phyloP scores from a whole-genome alignment of 306 rosid genomes.

The apple (Malus domestica) region DNA sequence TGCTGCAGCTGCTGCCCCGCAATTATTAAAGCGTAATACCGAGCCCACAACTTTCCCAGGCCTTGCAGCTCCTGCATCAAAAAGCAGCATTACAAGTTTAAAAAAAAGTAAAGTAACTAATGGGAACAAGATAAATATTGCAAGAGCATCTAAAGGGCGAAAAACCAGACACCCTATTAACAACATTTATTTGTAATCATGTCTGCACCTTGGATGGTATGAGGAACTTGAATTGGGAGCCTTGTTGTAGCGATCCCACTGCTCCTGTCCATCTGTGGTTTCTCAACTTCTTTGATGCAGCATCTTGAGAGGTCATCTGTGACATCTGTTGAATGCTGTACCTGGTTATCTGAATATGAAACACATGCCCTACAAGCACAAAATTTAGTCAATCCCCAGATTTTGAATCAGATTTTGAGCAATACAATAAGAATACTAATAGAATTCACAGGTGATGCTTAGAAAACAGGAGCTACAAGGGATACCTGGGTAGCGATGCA shows the following conservation, averaged over 20 bases:
- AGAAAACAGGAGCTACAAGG: conserved; percentile 1
- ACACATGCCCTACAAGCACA: conserved; percentile 65
- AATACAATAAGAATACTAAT: conserved; percentile 7
- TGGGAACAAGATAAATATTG: not conserved
- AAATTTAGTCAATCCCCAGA: conserved; percentile 4
- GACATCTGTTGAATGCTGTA: conserved; percentile 55
- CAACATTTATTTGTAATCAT: not conserved
- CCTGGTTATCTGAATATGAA: conserved; percentile 56
- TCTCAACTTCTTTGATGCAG: conserved; percentile 71
- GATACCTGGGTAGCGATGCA: conserved; percentile 90
- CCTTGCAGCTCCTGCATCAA: conserved; percentile 69
- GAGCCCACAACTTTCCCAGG: conserved; percentile 90
- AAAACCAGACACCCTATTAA: not conserved
- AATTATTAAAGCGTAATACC: conserved; percentile 67
- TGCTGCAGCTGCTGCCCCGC: conserved; percentile 57
- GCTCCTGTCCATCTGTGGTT: conserved; percentile 56
- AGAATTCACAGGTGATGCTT: not conserved
- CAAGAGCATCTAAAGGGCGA: not conserved
- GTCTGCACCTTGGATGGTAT: conserved; percentile 66
- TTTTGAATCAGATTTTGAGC: not conserved
- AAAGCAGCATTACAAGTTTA: not conserved
- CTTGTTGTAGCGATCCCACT: conserved; percentile 46
- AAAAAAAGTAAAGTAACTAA: not conserved
- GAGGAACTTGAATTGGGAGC: conserved; percentile 79
- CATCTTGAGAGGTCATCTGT: conserved; percentile 80